These are phyloP conservation scores for Ophiosphaerella herpotricha DNA, from an alignment of 2,329 filamentous ascomycete species.

Conservation along the genomic window DNA sequence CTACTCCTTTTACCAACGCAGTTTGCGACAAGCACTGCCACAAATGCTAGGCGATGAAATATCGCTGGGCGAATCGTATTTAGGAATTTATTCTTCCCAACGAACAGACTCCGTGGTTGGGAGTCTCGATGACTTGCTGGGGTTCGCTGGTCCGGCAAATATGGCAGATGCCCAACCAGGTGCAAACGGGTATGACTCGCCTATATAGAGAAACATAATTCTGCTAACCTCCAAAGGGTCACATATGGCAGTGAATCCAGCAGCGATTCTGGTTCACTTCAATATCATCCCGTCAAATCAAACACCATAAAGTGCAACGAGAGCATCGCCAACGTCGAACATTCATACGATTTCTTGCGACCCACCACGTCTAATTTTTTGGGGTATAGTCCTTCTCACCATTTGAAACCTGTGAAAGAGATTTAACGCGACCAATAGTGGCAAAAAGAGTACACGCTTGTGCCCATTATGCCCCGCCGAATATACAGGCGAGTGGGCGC, in stretches of 20 bases:
- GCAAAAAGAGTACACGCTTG: background rate
- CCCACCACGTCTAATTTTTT: background rate
- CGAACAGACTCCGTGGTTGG: slow-evolving; percentile 1
- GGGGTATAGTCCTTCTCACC: background rate
- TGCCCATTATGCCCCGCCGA: slow-evolving; percentile 3
- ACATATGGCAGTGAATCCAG: background rate
- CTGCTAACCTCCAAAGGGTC: background rate
- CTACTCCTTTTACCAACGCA: slow-evolving; percentile 4
- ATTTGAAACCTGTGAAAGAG: background rate
- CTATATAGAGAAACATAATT: background rate
- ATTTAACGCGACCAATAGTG: background rate
- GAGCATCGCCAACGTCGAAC: background rate
- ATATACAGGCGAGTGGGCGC: slow-evolving; percentile 2
- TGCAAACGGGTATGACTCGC: background rate
- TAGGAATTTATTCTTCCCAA: background rate
- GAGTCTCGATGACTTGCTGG: background rate
- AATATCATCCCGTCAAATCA: slow-evolving; percentile 5
- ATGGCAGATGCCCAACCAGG: background rate
- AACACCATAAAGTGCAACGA: background rate
- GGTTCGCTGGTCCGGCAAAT: background rate
- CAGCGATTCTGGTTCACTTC: background rate
- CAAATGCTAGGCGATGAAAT: background rate
- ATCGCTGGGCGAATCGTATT: background rate
- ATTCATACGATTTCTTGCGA: background rate
- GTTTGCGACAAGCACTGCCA: background rate